Base-by-base conservation (phyloP, 305 asterid species). In the Fraxinus sp. region DNA sequence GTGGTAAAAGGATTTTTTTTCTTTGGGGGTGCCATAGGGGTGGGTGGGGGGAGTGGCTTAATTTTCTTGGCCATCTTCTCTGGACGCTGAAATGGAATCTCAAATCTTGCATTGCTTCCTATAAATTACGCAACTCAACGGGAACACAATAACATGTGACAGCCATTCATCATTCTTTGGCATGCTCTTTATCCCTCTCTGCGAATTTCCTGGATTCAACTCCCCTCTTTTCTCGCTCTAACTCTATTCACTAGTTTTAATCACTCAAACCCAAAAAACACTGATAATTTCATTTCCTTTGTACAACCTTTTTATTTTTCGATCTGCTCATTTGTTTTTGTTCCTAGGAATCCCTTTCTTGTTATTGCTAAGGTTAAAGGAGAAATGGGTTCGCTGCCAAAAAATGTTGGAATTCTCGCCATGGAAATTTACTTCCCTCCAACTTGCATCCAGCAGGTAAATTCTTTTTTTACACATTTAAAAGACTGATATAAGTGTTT, bases 391-490 rank as follows among this genome's bases (percentile, higher is more conserved):
- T 81, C 83, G 35, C 87, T 84, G 46, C 81, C 66, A 78, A 89
- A 92, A 86, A 96, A 96, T 88, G 98, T 96, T 32, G 99, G 99
- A 81, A 93, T 96, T 83, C 93, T 96, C 86, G 98, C 98, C 74
- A 89, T 95, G 96, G 98, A 96, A 84, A 87, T 96, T 84, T 96
- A 96, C 92, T 91, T 95, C 85, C 99, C 99, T 66, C 98, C 97
- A 13, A 90, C 96, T 87, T 96, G 97, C 90, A 92, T 96, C 91
- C 94, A 91, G 87, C 99, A 96, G 98, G 99, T 96, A 70, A 68
- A 68, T 4, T 70, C 1, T 28, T 18, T 6, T 18, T 83, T 62
- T 41, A 0, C 10, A 4, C 22, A 28, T 28, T 70, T 4, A 70
- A 68, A 24, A 7, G 20, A 70, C 75, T 11, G 39, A 28, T 70